phyloP scores from a whole-genome alignment of 2,329 filamentous ascomycete species.

The Nemania diffusa region DNA sequence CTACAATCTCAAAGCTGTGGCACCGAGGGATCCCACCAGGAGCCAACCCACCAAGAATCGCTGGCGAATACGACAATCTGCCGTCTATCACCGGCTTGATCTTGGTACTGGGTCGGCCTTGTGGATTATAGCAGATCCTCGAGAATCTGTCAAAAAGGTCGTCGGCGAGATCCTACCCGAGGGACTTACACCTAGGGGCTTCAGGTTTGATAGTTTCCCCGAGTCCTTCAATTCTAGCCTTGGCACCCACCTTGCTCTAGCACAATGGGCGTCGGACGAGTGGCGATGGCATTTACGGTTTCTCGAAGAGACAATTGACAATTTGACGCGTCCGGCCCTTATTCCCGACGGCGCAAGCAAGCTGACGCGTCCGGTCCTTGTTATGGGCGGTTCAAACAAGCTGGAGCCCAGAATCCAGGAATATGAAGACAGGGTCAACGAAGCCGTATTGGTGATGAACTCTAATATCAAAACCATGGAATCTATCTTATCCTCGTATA shows the following conservation, averaged over 20 bases:
- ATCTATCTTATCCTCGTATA: constrained; percentile 42
- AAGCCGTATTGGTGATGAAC: constrained; percentile 49
- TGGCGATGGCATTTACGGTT: constrained; percentile 53
- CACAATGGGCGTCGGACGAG: constrained; percentile 52
- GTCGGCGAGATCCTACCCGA: constrained; percentile 47
- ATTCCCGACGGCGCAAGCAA: constrained; percentile 12
- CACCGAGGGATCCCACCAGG: constrained; percentile 21
- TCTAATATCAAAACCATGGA: constrained; percentile 50
- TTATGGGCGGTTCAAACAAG: constrained; percentile 21
- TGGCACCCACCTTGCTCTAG: constrained; percentile 49
- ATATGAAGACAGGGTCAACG: constrained; percentile 50
- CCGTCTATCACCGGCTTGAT: constrained; percentile 45
- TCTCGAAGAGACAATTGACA: constrained; percentile 50
- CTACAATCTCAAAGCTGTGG: constrained; percentile 44
- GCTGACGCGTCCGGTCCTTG: constrained; percentile 38
- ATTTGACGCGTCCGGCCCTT: constrained; percentile 40
- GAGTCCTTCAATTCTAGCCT: constrained; percentile 50
- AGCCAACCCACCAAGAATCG: constrained; percentile 12
- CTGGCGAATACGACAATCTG: constrained; percentile 43
- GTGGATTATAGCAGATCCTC: constrained; percentile 53
- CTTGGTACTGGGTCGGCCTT: constrained; percentile 45
- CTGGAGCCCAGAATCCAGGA: constrained; percentile 46
- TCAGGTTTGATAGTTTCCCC: constrained; percentile 42
- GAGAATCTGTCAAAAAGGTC: constrained; percentile 40
- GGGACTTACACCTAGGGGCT: constrained; percentile 42